These are phyloP conservation scores for Rhizopus stolonifer DNA, from an alignment of 371 early-diverging fungal genomes.

Conservation along the genomic window DNA sequence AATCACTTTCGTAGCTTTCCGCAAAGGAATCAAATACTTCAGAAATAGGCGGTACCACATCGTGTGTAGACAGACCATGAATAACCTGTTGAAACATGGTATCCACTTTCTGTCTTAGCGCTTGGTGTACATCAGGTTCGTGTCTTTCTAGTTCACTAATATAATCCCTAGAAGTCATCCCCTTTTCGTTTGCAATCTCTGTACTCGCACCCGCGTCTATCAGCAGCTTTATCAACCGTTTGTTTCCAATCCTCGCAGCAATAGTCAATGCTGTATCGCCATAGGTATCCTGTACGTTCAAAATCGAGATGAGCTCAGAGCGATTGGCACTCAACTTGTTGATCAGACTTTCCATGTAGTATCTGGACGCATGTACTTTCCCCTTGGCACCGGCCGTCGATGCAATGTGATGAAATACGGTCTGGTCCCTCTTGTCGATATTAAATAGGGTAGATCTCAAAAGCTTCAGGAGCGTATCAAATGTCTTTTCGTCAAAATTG, in stretches of 20 bases:
- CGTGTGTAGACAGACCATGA: not conserved
- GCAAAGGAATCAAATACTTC: constrained; percentile 37
- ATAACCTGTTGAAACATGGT: constrained; percentile 21
- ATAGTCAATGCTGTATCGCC: constrained; percentile 92
- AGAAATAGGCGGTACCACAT: constrained; percentile 24
- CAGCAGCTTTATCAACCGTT: constrained; percentile 67
- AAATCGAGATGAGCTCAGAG: constrained; percentile 64
- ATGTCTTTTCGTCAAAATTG: constrained; percentile 83
- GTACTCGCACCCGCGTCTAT: constrained; percentile 83
- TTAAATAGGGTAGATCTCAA: constrained; percentile 76
- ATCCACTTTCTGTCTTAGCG: constrained; percentile 15
- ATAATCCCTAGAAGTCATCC: constrained; percentile 57
- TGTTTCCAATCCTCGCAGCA: constrained; percentile 76
- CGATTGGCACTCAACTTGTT: constrained; percentile 59
- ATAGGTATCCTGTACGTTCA: constrained; percentile 81
- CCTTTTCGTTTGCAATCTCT: constrained; percentile 71
- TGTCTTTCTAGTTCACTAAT: constrained; percentile 35
- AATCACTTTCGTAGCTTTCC: constrained; percentile 35
- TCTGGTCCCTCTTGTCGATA: constrained; percentile 80
- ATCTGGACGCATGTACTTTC: constrained; percentile 73
- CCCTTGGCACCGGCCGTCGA: constrained; percentile 73
- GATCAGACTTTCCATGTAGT: constrained; percentile 86
- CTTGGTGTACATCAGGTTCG: constrained; percentile 34
- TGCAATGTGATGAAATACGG: constrained; percentile 93
- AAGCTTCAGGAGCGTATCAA: constrained; percentile 72